Evolutionary conservation across 208 protist species (phyloP), one percentile per base, ranked within the genome.

Genomic region (Naegleria gruberi): DNA sequence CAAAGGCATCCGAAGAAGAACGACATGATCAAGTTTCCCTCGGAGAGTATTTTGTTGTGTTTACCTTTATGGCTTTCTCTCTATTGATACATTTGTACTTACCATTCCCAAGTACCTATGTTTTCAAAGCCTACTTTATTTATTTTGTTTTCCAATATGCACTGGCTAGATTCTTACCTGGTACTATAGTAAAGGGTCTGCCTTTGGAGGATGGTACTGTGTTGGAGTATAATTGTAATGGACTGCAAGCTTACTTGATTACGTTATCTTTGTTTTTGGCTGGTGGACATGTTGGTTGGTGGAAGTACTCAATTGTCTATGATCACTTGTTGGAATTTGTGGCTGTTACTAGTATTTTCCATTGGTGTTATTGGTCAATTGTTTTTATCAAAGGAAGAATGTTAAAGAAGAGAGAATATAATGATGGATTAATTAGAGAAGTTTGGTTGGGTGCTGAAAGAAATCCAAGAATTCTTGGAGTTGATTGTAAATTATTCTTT

Each of bases 401-500:
- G n/a, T 44, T 30, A 84, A 42, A 42, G 17, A 84, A 84, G 40
- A 84, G 40, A 84, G 81, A 84, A 45, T 45, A 42, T 17, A 84
- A 42, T 84, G 81, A 84, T n/a, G 81, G 81, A 26, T 41, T 84
- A 45, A 6, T 84, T 7, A 42, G 42, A 26, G 81, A 84, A 23
- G 44, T 84, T 45, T 84, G 81, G 81, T 84, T 46, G 5, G 81
- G 81, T n/a, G n/a, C 15, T 44, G 81, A 84, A 84, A 45, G 34
- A 45, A 84, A 84, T 30, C 81, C 81, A 19, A 41, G 42, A 84
- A 84, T 84, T 26, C n/a, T 84, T 84, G 81, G 81, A 45, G 34
- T 45, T 4, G 81, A 84, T 45, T 84, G 81, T 30, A 84, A 42
- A 45, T 84, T 84, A 45, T 84, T 84, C 10, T 84, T 84, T 84